Percentiles rank a stretch among this genome's conserved stretches.
Evolutionary conservation across 352 stramenopile genomes (phyloP).

Genomic region (Pythium aquatile): DNA sequence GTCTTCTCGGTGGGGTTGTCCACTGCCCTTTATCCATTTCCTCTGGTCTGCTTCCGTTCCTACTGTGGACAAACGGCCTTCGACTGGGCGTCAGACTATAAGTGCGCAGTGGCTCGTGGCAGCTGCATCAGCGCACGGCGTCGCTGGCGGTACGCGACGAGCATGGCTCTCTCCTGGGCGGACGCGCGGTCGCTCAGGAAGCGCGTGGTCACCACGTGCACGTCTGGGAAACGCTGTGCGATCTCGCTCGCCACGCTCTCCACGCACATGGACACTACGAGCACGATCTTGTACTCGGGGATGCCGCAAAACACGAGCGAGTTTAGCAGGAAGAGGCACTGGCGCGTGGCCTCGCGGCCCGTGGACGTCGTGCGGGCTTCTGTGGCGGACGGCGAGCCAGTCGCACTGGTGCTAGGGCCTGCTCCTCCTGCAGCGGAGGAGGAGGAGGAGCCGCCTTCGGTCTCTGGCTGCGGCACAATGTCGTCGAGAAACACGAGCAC

Average conservation of each 20-base stretch:
- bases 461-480: neutral
- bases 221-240: neutral
- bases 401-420: neutral
- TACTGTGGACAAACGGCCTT: too few species aligned
- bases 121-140: neutral
- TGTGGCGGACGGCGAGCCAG: neutral
- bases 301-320: neutral
- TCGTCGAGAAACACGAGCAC: constrained; percentile 9
- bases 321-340: constrained; percentile 1
- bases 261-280: constrained; percentile 1
- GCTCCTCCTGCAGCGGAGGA: too few species aligned
- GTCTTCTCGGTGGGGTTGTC: too few species aligned
- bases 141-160: neutral
- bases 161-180: neutral
- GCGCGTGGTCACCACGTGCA: constrained; percentile 1
- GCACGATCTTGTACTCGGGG: neutral
- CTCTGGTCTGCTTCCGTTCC: too few species aligned
- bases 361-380: neutral
- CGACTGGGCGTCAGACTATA: too few species aligned
- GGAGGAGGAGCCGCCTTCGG: neutral
- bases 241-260: neutral
- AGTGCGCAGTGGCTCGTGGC: neutral
- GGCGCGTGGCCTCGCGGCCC: neutral
- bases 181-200: constrained; percentile 4
- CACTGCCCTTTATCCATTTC: too few species aligned